Evolutionary conservation across 495 filamentous ascomycete genomes (phyloP).

Genomic region (Hypoxylon trugodes): DNA sequence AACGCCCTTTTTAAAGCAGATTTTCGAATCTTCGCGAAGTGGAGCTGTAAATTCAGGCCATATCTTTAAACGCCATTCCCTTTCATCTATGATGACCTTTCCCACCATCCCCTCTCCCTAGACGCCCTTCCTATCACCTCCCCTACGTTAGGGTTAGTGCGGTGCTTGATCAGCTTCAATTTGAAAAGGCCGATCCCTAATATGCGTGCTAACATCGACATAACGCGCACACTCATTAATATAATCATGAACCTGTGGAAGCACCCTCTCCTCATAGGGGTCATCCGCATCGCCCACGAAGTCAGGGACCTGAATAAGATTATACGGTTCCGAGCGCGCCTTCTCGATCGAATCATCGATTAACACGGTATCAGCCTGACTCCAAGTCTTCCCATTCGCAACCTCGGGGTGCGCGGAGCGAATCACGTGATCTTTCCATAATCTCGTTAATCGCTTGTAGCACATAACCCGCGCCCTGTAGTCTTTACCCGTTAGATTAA

Average conservation of each 20-base stretch:
- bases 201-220: conserved; percentile 57
- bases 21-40: no score
- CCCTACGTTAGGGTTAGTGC: neutral
- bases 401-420: conserved; percentile 57
- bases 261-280: conserved; percentile 41
- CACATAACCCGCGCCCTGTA: conserved; percentile 79
- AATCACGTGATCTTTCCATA: conserved; percentile 73
- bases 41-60: no score
- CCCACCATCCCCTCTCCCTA: no score
- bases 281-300: conserved; percentile 63
- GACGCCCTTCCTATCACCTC: neutral
- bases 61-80: no score
- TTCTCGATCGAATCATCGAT: conserved; percentile 87
- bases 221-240: conserved; percentile 53
- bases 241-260: conserved; percentile 60
- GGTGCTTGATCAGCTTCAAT: neutral
- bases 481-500: conserved; percentile 69
- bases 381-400: conserved; percentile 60
- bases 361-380: conserved; percentile 86
- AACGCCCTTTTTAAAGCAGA: no score
- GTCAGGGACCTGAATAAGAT: conserved; percentile 81
- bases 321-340: conserved; percentile 82
- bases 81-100: no score
- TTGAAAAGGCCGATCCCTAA: conserved; percentile 48
- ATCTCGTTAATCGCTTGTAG: conserved; percentile 79